phyloP scores from a whole-genome alignment of 768 basidiomycete species.

The Tephrocybe sp. region DNA sequence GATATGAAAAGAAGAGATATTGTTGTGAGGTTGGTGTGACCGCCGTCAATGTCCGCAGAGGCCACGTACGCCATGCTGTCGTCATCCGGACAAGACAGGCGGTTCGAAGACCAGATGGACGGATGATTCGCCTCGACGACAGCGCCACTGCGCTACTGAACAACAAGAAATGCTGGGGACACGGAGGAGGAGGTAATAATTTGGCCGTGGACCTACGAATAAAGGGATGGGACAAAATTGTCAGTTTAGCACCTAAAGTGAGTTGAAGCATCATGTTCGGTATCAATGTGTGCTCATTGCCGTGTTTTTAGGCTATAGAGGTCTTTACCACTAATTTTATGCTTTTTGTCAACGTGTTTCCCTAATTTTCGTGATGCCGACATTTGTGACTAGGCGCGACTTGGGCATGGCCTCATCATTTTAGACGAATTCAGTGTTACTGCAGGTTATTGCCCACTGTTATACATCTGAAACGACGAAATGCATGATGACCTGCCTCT shows the following conservation, averaged over 20 bases:
- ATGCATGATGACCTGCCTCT: no score
- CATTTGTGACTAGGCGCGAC: no score
- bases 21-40: conserved; percentile 71
- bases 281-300: background rate
- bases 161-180: conserved; percentile 98
- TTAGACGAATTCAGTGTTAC: no score
- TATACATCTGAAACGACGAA: no score
- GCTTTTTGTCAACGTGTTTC: no score
- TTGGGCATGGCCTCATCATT: no score
- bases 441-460: no score
- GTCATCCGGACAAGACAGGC: conserved; percentile 92
- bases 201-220: conserved; percentile 89
- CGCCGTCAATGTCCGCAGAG: conserved; percentile 87
- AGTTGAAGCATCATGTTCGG: conserved; percentile 21
- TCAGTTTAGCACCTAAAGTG: conserved; percentile 90
- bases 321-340: no score
- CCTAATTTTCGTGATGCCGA: no score
- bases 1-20: no score
- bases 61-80: conserved; percentile 94
- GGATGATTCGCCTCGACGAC: conserved; percentile 90
- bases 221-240: conserved; percentile 95
- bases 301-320: background rate
- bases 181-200: conserved; percentile 87
- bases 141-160: conserved; percentile 94
- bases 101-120: conserved; percentile 84